phyloP scores from a whole-genome alignment of 352 stramenopile species.

The Phytophthora sojae region DNA sequence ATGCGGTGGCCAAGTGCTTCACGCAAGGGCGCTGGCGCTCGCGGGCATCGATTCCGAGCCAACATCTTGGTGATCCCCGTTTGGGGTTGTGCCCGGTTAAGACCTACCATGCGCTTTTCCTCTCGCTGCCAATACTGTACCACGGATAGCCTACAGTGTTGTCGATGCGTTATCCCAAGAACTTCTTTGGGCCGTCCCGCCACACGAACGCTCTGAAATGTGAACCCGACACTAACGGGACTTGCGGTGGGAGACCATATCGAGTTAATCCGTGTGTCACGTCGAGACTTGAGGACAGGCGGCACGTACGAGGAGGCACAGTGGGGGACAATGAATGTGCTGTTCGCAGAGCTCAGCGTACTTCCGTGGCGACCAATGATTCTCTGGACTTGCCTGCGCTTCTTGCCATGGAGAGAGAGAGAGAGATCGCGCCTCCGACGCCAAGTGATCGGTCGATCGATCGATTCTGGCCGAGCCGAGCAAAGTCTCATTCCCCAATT shows the following conservation, averaged over 20 bases:
- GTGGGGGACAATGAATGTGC: background rate
- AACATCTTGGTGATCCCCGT: background rate
- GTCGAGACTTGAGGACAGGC: conserved; percentile 34
- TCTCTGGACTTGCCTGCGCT: conserved; percentile 2
- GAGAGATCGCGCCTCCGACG: background rate
- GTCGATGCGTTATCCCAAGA: background rate
- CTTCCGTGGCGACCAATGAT: conserved; percentile 1
- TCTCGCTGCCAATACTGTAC: background rate
- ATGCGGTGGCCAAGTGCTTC: background rate
- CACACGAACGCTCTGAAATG: conserved; percentile 28
- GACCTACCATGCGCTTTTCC: background rate
- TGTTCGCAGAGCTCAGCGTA: background rate
- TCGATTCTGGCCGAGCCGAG: background rate
- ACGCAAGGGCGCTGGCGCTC: background rate
- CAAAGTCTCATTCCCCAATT: conserved; percentile 38
- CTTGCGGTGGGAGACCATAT: conserved; percentile 14
- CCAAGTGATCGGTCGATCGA: too few relatives aligned
- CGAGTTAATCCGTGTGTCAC: conserved; percentile 28
- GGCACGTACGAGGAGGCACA: conserved; percentile 2
- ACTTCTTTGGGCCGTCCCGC: background rate
- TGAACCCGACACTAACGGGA: conserved; percentile 30
- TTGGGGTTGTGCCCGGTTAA: background rate
- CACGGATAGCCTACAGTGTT: background rate
- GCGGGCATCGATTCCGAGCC: background rate
- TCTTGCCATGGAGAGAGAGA: conserved; percentile 1